These are phyloP conservation scores for Castanea crenata DNA, from an alignment of 306 rosid species.

Conservation along the genomic window DNA sequence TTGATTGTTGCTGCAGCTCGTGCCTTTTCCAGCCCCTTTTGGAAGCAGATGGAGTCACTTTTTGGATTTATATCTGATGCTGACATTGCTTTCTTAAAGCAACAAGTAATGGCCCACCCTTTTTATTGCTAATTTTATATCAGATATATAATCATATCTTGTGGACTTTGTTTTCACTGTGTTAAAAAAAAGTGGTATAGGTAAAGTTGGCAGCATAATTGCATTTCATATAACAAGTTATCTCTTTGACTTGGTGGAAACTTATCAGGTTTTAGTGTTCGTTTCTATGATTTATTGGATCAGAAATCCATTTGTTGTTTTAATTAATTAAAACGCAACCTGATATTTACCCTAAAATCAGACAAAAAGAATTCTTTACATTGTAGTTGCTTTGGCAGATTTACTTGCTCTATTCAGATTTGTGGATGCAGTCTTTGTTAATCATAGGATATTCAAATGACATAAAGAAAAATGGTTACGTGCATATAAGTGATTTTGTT, in stretches of 20 bases:
- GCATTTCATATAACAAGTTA: background rate
- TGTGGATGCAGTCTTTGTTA: background rate
- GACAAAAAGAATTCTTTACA: background rate
- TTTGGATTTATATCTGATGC: constrained; percentile 68
- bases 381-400: background rate
- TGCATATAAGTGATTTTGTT: background rate
- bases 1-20: constrained; percentile 52
- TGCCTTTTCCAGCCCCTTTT: constrained; percentile 64
- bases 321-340: background rate
- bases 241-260: background rate
- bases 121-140: background rate
- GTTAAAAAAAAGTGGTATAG: background rate
- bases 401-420: background rate
- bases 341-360: background rate
- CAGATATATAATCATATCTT: background rate
- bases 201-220: background rate
- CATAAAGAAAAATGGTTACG: background rate
- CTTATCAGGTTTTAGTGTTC: background rate
- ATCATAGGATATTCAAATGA: background rate
- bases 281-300: background rate
- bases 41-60: constrained; percentile 88
- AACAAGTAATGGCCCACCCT: constrained; percentile 55
- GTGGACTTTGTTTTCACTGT: background rate
- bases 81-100: constrained; percentile 68
- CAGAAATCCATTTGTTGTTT: background rate